A percentile compares a stretch with the other conserved stretches of the same genome.
Conservation (phyloP, 257 asterid genomes). For the Agastache rugosa region DNA sequence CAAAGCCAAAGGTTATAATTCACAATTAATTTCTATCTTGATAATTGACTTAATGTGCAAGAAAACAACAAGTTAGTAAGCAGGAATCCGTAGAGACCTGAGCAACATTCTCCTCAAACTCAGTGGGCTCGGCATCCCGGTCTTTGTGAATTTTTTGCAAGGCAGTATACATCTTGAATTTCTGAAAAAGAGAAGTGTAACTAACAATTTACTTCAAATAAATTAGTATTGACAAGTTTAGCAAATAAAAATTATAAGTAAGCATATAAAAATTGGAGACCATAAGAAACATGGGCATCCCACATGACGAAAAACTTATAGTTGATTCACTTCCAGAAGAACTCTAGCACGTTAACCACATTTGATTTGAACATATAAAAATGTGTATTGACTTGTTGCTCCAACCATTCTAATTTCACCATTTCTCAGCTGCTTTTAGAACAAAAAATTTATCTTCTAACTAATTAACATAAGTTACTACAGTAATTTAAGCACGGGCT, state of each 20-base stretch:
- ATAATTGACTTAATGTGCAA: not conserved
- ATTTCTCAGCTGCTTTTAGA: not conserved
- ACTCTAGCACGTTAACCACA: not conserved
- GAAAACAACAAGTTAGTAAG: not conserved
- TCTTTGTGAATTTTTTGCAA: constrained; percentile 76
- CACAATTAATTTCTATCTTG: not conserved
- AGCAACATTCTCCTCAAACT: constrained; percentile 81
- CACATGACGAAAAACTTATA: not conserved
- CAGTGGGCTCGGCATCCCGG: constrained; percentile 81
- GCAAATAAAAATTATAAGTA: not conserved
- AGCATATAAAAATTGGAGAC: not conserved
- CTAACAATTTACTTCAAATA: not conserved
- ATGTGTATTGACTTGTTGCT: not conserved
- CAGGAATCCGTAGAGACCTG: constrained; percentile 54
- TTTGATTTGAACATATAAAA: not conserved
- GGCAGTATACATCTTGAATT: constrained; percentile 77
- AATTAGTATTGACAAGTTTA: not conserved
- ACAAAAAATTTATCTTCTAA: not conserved
- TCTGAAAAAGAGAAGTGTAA: constrained; percentile 11
- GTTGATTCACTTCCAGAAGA: not conserved
- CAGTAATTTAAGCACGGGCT: not conserved
- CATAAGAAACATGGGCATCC: not conserved
- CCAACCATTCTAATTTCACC: not conserved
- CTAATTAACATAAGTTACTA: not conserved
- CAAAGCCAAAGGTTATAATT: not conserved